phyloP scores from a whole-genome alignment of 371 early-diverging fungal genomes.

The Rhizopus stolonifer region DNA sequence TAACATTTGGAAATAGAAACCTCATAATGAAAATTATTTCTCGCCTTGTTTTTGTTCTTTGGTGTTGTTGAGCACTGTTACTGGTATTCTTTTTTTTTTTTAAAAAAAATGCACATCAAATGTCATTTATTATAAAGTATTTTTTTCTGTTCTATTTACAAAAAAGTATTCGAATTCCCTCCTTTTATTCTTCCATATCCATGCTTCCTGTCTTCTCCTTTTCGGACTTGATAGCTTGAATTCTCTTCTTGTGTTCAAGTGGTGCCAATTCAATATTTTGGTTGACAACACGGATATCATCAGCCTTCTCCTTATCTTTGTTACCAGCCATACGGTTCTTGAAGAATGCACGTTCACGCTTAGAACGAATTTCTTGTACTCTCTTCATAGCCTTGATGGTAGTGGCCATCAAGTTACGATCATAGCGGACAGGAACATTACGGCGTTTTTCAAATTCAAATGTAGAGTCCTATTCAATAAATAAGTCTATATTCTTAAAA shows the following conservation, averaged over 20 bases:
- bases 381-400: slow-evolving; percentile 97
- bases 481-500: neutral
- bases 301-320: slow-evolving; percentile 71
- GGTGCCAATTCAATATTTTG: slow-evolving; percentile 84
- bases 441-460: slow-evolving; percentile 98
- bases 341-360: slow-evolving; percentile 89
- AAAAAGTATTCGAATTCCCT: neutral
- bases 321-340: slow-evolving; percentile 86
- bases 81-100: neutral
- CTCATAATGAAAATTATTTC: too few species aligned
- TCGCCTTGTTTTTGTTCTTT: too few species aligned
- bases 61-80: too few species aligned
- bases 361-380: slow-evolving; percentile 88
- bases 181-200: slow-evolving; percentile 60
- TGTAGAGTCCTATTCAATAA: slow-evolving; percentile 75
- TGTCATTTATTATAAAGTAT: neutral
- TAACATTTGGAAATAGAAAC: too few species aligned
- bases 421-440: slow-evolving; percentile 97
- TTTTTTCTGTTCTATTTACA: slow-evolving; percentile 3
- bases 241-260: slow-evolving; percentile 58
- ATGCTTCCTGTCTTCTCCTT: slow-evolving; percentile 52
- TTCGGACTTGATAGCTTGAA: slow-evolving; percentile 60
- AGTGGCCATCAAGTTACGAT: slow-evolving; percentile 92
- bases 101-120: too few species aligned
- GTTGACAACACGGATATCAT: slow-evolving; percentile 76